Evolutionary conservation across 1,139 yeast genomes (phyloP).

Genomic region (Nakaseomyces sp.): DNA sequence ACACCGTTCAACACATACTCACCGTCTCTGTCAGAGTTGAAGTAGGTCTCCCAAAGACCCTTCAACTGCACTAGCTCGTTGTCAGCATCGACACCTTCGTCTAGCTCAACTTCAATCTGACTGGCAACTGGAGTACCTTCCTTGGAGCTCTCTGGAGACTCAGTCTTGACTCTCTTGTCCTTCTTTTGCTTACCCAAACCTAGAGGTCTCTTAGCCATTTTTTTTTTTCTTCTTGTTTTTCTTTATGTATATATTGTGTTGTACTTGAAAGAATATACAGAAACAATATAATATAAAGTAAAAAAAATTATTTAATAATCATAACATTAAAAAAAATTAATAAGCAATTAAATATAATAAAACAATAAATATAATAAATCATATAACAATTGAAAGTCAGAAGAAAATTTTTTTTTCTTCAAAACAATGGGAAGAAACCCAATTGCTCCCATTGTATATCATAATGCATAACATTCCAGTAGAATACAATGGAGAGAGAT

Average conservation of each 20-base stretch:
- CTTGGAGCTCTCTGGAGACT: slow-evolving; percentile 11
- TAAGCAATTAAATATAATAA: no score
- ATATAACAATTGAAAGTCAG: background rate
- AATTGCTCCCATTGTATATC: no score
- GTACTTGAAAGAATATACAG: background rate
- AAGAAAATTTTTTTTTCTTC: background rate
- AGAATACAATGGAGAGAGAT: no score
- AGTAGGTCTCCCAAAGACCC: slow-evolving; percentile 61
- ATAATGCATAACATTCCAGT: no score
- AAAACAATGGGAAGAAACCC: no score
- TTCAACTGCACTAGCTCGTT: slow-evolving; percentile 68
- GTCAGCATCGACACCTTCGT: slow-evolving; percentile 61
- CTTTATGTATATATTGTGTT: background rate
- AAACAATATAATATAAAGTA: no score
- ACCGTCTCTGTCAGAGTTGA: slow-evolving; percentile 46
- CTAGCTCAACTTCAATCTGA: slow-evolving; percentile 52
- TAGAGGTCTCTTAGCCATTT: slow-evolving; percentile 68
- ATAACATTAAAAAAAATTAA: no score
- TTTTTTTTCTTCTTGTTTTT: slow-evolving; percentile 1
- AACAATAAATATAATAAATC: no score
- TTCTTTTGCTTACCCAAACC: slow-evolving; percentile 52
- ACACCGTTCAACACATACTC: slow-evolving; percentile 71
- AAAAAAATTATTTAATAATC: no score
- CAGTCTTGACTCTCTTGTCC: slow-evolving; percentile 21
- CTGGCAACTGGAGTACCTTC: slow-evolving; percentile 25